Conservation (phyloP, 169 alveolate species). For the Cryptosporidium muris region DNA sequence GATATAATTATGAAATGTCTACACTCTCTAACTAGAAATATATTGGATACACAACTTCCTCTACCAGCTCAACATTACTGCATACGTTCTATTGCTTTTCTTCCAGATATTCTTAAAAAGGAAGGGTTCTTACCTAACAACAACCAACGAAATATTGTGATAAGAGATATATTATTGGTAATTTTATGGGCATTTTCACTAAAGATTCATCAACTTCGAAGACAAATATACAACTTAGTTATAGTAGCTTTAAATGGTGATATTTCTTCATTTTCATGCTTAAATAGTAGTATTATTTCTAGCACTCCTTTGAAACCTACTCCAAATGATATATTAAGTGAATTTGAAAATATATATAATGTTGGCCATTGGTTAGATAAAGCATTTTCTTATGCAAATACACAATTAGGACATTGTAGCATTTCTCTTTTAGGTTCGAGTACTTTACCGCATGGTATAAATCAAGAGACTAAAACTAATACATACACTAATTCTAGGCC, state of each 20-base stretch:
- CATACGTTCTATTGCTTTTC: constrained; percentile 54
- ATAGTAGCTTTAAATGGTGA: constrained; percentile 28
- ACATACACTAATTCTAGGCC: constrained; percentile 33
- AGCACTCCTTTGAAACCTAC: constrained; percentile 20
- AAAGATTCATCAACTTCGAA: constrained; percentile 61
- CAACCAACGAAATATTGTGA: constrained; percentile 50
- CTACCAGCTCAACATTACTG: constrained; percentile 71
- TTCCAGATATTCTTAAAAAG: constrained; percentile 61
- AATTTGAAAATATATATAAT: constrained; percentile 20
- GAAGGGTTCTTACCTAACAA: constrained; percentile 46
- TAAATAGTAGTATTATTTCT: constrained; percentile 21
- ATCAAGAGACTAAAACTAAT: background rate
- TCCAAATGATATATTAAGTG: constrained; percentile 18
- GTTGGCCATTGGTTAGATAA: constrained; percentile 47
- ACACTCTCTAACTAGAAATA: constrained; percentile 59
- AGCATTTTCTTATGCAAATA: constrained; percentile 54
- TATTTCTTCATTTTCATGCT: constrained; percentile 12
- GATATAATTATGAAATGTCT: constrained; percentile 49
- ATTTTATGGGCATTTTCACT: constrained; percentile 49
- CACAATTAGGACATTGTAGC: constrained; percentile 65
- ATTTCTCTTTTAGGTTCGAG: constrained; percentile 40
- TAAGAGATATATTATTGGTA: constrained; percentile 46
- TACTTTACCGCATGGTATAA: constrained; percentile 15
- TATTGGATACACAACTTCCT: constrained; percentile 61
- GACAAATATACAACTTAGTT: constrained; percentile 59